Base-by-base conservation (phyloP, 371 early-diverging fungal species). In the Apophysomyces variabilis region DNA sequence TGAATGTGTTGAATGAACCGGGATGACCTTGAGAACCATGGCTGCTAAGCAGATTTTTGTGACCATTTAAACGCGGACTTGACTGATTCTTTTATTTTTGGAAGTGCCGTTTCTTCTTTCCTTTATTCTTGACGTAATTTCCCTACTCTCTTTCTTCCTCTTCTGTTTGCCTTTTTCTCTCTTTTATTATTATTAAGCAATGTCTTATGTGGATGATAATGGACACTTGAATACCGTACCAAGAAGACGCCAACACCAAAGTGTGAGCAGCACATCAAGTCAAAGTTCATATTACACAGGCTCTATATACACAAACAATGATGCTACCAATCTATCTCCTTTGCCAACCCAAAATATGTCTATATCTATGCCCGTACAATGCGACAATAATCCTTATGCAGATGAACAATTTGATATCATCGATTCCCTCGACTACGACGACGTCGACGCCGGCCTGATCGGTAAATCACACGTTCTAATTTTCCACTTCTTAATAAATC, bases 401-500 rank as follows among this genome's bases (percentile, higher is more conserved):
- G 67, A 70, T 13, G 68, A 71, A 12, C 69, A 74, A 35, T 72
- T 82, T 37, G 82, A 76, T 56, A 77, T 79, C 50, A 73, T 82
- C 54, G 79, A 82, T 38, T 66, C 71, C 37, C 63, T 82, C 7
- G 74, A 75, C 58, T 82, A 74, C 60, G 82, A 82, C 54, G 79
- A 82, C 64, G 67, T 77, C 4, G 82, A 82, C 47, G 77, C 73
- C 58, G 71, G 66, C 14, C 54, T 79, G 43, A 72, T 79, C 46
- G 77, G 82, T 79, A 78, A 60, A 50, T 56, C 41, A 60, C 39
- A 61, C 37, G 45, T 35, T 60, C 45, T 39, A 58, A 1, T 44
- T 35, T 61, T 56, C 39, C 21, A 39, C 47, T 41, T 18, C 41
- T 16, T 26, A 47, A 13, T 4, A 58, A 63, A 43, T 60, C n/a